Base-by-base conservation (phyloP, 2,329 filamentous ascomycete genomes). In the Penicillium sp. region DNA sequence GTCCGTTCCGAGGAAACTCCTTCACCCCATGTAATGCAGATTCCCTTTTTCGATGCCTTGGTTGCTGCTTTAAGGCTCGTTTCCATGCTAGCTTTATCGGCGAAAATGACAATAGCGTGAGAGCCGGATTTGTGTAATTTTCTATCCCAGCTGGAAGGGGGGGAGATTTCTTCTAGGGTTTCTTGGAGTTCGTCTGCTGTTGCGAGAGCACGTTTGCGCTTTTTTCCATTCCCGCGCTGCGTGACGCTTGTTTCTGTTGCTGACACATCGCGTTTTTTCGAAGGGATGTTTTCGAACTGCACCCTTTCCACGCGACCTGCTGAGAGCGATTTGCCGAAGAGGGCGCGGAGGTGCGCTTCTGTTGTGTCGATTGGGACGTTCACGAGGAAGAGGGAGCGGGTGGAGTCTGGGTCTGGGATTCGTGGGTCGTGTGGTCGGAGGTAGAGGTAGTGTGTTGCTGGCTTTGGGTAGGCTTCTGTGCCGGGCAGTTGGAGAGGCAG, bases 351-450 rank as follows among this genome's bases (percentile, higher is more conserved):
- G 63, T 92, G 89, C 1, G 79, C 71, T 50, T 90, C 86, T 4
- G 90, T 95, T 52, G 90, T 87, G 68, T 97, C 92, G 56, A 88
- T 80, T 6, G 94, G 94, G 1, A 95, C 76, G 65, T 99, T 97
- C 58, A 92, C 89, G n/a, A 96, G 69, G 73, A 96, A 99, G 15
- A 99, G 80, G 55, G 89, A 91, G 62, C 92, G 86, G 13, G 84
- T 77, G 62, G 93, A 88, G 70, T 89, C 82, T 48, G 82, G 79
- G 7, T 88, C 88, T 12, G 89, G 85, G 33, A 89, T 81, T 74
- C 88, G 90, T 54, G 93, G 91, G 39, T 86, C 81, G 73, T 97
- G 92, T 49, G 85, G 85, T 59, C 90, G 90, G 49, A 97, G 75
- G 75, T 96, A 96, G 64, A 97, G 78, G 73, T 92, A 90, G 75